Conservation (phyloP, 495 filamentous ascomycete species). For the Amphirosellinia nigrospora region DNA sequence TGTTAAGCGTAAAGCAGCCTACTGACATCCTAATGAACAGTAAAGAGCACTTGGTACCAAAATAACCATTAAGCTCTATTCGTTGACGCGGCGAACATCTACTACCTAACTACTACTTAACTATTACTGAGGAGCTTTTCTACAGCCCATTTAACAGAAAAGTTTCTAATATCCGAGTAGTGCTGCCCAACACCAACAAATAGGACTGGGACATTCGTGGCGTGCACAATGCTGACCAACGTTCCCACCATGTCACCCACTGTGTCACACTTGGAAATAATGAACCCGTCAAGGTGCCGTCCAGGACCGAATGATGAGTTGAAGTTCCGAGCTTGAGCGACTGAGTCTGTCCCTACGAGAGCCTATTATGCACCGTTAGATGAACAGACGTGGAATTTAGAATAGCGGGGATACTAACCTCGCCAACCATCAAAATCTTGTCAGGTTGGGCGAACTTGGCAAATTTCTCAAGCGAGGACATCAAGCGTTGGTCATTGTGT, state of each 20-base stretch:
- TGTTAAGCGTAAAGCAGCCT: too few relatives aligned
- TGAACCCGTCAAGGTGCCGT: slow-evolving; percentile 87
- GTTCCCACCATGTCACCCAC: slow-evolving; percentile 99
- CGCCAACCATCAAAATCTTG: slow-evolving; percentile 99
- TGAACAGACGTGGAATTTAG: slow-evolving; percentile 16
- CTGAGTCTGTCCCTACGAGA: slow-evolving; percentile 90
- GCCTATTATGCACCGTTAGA: slow-evolving; percentile 54
- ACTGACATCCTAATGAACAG: too few relatives aligned
- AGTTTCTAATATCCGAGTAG: slow-evolving; percentile 91
- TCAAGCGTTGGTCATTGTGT: slow-evolving; percentile 93
- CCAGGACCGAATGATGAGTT: slow-evolving; percentile 87
- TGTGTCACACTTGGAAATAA: slow-evolving; percentile 98
- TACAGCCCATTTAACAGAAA: slow-evolving; percentile 92
- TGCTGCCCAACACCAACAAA: slow-evolving; percentile 96
- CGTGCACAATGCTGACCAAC: slow-evolving; percentile 95
- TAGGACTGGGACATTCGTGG: slow-evolving; percentile 91
- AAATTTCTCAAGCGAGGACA: slow-evolving; percentile 96
- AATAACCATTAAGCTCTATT: not conserved
- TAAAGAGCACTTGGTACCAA: too few relatives aligned
- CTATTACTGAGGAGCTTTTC: slow-evolving; percentile 67
- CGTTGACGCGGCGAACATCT: not conserved
- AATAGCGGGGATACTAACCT: slow-evolving; percentile 52
- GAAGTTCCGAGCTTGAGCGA: slow-evolving; percentile 94
- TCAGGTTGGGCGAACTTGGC: slow-evolving; percentile 93
- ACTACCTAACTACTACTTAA: slow-evolving; percentile 37